phyloP scores from a whole-genome alignment of 1,284 basidiomycete genomes.

The Cystobasidium pallidum region DNA sequence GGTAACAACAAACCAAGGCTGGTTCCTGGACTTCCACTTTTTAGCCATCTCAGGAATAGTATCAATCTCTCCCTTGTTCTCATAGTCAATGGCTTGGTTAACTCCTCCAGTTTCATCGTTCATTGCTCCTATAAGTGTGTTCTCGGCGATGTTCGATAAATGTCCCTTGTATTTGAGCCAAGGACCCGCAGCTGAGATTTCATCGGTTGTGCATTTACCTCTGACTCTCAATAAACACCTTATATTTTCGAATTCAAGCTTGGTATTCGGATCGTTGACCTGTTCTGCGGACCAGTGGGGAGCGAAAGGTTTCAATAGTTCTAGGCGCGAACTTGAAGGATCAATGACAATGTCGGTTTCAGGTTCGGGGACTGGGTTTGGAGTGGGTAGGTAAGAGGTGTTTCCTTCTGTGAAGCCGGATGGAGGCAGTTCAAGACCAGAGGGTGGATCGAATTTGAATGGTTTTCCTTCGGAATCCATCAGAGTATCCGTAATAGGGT shows the following conservation, averaged over 20 bases:
- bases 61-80: constrained; percentile 64
- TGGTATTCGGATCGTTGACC: constrained; percentile 61
- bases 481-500: constrained; percentile 84
- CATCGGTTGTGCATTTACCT: constrained; percentile 98
- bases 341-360: constrained; percentile 78
- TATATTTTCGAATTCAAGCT: constrained; percentile 72
- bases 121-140: constrained; percentile 79
- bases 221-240: constrained; percentile 82
- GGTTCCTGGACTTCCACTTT: constrained; percentile 73
- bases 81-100: constrained; percentile 78
- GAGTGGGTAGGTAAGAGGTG: constrained; percentile 74
- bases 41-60: constrained; percentile 90
- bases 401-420: constrained; percentile 75
- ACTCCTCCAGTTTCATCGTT: constrained; percentile 92
- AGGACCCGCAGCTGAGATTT: constrained; percentile 92
- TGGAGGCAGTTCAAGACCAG: constrained; percentile 79
- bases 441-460: constrained; percentile 86
- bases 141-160: constrained; percentile 93
- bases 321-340: constrained; percentile 80
- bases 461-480: constrained; percentile 59
- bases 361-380: constrained; percentile 72
- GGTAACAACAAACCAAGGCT: constrained; percentile 92
- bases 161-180: constrained; percentile 99
- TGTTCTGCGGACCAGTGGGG: constrained; percentile 68
- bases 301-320: constrained; percentile 82